Conservation (phyloP, 2,329 filamentous ascomycete species). For the Alternaria viburni region DNA sequence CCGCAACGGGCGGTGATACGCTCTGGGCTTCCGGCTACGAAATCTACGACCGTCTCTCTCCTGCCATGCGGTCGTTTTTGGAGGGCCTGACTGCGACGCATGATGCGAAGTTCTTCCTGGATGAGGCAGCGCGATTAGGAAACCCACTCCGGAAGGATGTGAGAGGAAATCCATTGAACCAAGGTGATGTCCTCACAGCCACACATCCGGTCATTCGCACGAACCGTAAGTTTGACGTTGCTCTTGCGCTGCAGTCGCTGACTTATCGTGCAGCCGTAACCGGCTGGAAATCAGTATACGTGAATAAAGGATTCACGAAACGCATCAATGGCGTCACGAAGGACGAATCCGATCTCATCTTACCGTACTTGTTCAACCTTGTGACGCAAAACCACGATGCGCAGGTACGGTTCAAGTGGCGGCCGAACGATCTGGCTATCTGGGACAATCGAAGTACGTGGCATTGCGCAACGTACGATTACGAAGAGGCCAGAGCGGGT, state of each 20-base stretch:
- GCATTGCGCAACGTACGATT: slow-evolving; percentile 69
- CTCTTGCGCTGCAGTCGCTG: neutral
- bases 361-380: slow-evolving; percentile 52
- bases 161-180: slow-evolving; percentile 61
- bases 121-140: slow-evolving; percentile 33
- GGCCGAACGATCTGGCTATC: slow-evolving; percentile 55
- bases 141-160: slow-evolving; percentile 36
- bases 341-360: slow-evolving; percentile 53
- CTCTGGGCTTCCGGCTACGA: slow-evolving; percentile 51
- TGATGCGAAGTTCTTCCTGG: slow-evolving; percentile 39
- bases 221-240: slow-evolving; percentile 51
- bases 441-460: slow-evolving; percentile 71
- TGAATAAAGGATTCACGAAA: slow-evolving; percentile 42
- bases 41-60: slow-evolving; percentile 59
- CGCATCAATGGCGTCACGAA: slow-evolving; percentile 55
- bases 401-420: slow-evolving; percentile 59
- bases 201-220: slow-evolving; percentile 67
- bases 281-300: slow-evolving; percentile 62
- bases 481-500: slow-evolving; percentile 61
- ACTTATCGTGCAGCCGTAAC: slow-evolving; percentile 56
- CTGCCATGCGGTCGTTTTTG: slow-evolving; percentile 56
- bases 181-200: slow-evolving; percentile 58
- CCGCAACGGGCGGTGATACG: slow-evolving; percentile 44
- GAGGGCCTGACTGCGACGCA: slow-evolving; percentile 57
- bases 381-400: slow-evolving; percentile 60